Base-by-base conservation (phyloP, 2,329 filamentous ascomycete genomes). In the Aspergillus phoenicis region DNA sequence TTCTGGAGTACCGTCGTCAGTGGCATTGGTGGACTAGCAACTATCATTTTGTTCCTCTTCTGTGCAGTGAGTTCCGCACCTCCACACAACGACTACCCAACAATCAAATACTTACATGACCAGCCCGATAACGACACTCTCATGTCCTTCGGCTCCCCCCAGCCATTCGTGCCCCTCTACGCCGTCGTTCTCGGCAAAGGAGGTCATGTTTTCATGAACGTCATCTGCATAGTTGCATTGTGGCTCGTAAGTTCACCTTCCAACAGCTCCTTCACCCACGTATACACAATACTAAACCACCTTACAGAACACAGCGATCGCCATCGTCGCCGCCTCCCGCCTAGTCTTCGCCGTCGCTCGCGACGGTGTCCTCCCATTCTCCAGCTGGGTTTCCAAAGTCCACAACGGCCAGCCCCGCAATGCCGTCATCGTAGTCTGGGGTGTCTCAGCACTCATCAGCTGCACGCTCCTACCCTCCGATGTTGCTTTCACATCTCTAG, bases 301-400 rank as follows among this genome's bases (percentile, higher is more conserved):
- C 43, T 55, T 20, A 62, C 22, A 76, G 82, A 87, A 87, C 70
- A 86, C 84, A 1, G 84, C 84, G 0, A 84, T 87, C 59, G 83
- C 84, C 20, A 82, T 86, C 48, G 80, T 86, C 11, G 85, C 85
- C 7, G 83, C 83, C 13, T 87, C 85, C 4, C 81, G 85, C n/a
- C 78, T 87, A 2, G 84, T 88, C 64, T 87, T 86, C 70, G 85
- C 85, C 45, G 85, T 88, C 4, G 85, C 85, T 28, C 81, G 85
- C 49, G 85, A 88, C 66, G 84, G 85, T 38, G 84, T 87, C 20
- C 76, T 87, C 2, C 85, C 85, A 0, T 86, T 82, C 72, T 86
- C 84, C 1, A 68, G 78, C 36, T 86, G 85, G 83, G 85, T 87
- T 47, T 82, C 84, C 4, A 72, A 77, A 17, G 84, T 88, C 2